phyloP scores from a whole-genome alignment of 2,329 filamentous ascomycete species.

The Exophiala viscosa region DNA sequence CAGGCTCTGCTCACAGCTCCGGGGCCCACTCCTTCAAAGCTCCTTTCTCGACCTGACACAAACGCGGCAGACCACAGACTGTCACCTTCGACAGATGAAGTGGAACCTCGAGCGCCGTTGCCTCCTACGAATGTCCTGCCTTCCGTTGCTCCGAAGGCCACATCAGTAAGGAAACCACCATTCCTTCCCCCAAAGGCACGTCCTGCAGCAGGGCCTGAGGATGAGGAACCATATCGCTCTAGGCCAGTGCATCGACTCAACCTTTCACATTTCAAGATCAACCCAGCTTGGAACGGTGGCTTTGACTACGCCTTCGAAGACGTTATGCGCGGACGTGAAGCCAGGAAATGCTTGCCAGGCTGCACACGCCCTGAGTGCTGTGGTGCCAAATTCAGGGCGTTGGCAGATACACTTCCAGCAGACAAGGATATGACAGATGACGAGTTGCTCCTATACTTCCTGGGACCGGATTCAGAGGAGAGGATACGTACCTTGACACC shows the following conservation, averaged over 20 bases:
- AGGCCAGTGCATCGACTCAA: constrained; percentile 57
- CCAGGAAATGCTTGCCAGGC: constrained; percentile 67
- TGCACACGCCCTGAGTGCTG: constrained; percentile 76
- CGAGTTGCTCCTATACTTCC: constrained; percentile 32
- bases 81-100: background rate
- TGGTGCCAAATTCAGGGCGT: constrained; percentile 64
- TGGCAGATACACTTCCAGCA: constrained; percentile 50
- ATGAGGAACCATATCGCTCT: constrained; percentile 52
- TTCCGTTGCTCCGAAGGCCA: background rate
- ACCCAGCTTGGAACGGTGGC: constrained; percentile 68
- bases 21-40: background rate
- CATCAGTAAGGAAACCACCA: background rate
- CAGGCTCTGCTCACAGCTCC: constrained; percentile 15
- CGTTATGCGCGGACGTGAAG: constrained; percentile 66
- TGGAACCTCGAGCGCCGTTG: background rate
- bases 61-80: background rate
- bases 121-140: background rate
- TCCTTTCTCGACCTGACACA: background rate
- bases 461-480: constrained; percentile 32
- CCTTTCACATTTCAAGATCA: constrained; percentile 76
- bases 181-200: background rate
- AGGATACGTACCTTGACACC: constrained; percentile 54
- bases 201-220: constrained; percentile 4
- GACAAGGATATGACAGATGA: constrained; percentile 32
- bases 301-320: constrained; percentile 69